phyloP scores from a whole-genome alignment of 345 rosid genomes.

The Alliaria petiolata region DNA sequence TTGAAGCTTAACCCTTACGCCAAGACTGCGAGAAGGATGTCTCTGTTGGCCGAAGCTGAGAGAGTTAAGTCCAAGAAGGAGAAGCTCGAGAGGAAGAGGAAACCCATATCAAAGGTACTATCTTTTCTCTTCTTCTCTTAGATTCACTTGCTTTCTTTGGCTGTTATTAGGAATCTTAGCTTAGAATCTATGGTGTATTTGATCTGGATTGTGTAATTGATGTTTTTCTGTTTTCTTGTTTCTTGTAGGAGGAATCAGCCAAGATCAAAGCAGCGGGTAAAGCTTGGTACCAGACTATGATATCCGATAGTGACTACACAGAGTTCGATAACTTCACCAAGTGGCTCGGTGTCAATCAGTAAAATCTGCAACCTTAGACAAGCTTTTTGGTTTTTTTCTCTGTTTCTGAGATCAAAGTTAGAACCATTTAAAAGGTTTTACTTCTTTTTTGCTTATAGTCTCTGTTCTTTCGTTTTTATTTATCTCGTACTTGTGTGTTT shows the following conservation, averaged over 20 bases:
- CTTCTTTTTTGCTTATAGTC: no score
- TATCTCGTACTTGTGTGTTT: neutral
- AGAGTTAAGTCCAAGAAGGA: slow-evolving; percentile 80
- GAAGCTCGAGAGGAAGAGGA: slow-evolving; percentile 75
- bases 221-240: neutral
- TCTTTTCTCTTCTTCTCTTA: neutral
- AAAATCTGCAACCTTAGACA: neutral
- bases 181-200: neutral
- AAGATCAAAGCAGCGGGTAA: slow-evolving; percentile 67
- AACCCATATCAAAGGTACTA: slow-evolving; percentile 52
- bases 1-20: slow-evolving; percentile 70
- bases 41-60: slow-evolving; percentile 76
- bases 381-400: neutral
- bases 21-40: slow-evolving; percentile 78
- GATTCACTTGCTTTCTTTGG: neutral
- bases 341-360: slow-evolving; percentile 62
- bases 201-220: neutral
- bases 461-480: no score
- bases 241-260: slow-evolving; percentile 59
- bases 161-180: neutral
- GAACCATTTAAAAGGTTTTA: neutral
- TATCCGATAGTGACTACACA: slow-evolving; percentile 64
- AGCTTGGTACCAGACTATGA: slow-evolving; percentile 78
- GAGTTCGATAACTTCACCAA: slow-evolving; percentile 69
- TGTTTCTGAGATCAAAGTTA: neutral